Base-by-base conservation (phyloP, 805 yeast species). In the Scheffersomyces amazonensis region DNA sequence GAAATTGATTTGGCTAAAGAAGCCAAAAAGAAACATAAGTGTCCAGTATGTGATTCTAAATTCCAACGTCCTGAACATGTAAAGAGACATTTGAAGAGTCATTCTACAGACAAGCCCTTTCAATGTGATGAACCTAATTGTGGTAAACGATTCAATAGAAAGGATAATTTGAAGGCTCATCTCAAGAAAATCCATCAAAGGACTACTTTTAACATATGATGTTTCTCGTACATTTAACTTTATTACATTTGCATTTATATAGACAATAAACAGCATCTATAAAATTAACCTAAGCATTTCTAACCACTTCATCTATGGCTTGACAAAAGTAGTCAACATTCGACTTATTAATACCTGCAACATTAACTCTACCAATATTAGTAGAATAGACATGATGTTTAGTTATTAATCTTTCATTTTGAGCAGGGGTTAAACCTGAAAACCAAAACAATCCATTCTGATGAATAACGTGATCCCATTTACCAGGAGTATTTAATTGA, bases 61-160 rank as follows among this genome's bases (percentile, higher is more conserved):
- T 81, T 81, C 65, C 87, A 80, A 54, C 59, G 85, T 46, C 84
- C 88, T 2, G 88, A 81, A 50, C 88, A 81, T 56, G 88, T 81
- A 20, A 81, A 78, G 54, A 56, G 87, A 44, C 80, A 78, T 50
- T 66, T 78, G 73, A 70, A 78, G 52, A 67, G 76, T 31, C 83
- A 78, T 54, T 71, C 79, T 4, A 62, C 74, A 9, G 82, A 77
- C 45, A 77, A 76, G 49, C 83, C 83, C 6, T 78, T 66, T 47
- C 70, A 64, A 41, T 78, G 83, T 53, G 72, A 75, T 35, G 71
- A 71, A 46, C 64, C 64, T 3, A 62, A 68, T 28, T 78, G 83
- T 53, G 75, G 75, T 17, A 75, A 76, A 53, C 57, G 80, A 41
- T 78, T 78, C 56, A 78, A 77, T 53, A 57, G 83, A 45, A 77